Percentiles rank a stretch among this genome's conserved stretches.
Conservation (phyloP, 164 flowering plant genomes). For the Paratinospora sagittata region DNA sequence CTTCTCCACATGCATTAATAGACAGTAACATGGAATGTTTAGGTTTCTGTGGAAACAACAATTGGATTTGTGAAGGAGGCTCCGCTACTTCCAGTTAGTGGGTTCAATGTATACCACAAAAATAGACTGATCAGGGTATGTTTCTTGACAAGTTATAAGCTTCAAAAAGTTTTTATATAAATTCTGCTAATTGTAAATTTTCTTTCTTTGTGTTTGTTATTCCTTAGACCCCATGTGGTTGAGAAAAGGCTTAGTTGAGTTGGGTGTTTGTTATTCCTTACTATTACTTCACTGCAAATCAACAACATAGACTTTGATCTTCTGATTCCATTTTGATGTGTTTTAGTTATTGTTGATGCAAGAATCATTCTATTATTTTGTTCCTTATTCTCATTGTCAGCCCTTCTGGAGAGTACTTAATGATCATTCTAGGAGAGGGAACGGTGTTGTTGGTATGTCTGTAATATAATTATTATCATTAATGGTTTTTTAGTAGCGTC, state of each 20-base stretch:
- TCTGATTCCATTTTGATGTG: neutral
- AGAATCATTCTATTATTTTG: constrained; percentile 2
- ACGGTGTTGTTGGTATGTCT: constrained; percentile 68
- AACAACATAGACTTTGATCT: neutral
- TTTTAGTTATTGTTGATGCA: neutral
- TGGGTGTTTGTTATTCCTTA: neutral
- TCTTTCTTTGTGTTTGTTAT: too few relatives aligned
- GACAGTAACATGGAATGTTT: constrained; percentile 2
- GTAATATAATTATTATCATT: constrained; percentile 6
- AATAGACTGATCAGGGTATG: constrained; percentile 91
- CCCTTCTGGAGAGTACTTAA: constrained; percentile 81
- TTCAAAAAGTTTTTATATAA: neutral
- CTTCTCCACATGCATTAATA: neutral
- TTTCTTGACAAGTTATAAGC: neutral
- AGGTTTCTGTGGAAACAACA: constrained; percentile 60
- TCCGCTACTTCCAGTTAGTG: constrained; percentile 46
- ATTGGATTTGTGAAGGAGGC: constrained; percentile 86
- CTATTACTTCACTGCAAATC: neutral
- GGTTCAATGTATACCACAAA: constrained; percentile 86
- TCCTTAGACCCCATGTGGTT: neutral
- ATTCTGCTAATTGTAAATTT: neutral
- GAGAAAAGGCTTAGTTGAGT: too few relatives aligned
- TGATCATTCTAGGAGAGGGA: constrained; percentile 45
- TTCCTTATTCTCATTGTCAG: constrained; percentile 35
- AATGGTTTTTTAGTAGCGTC: constrained; percentile 4